These are phyloP conservation scores for Hysterium pulicare DNA, from an alignment of 2,329 filamentous ascomycete species.

Conservation along the genomic window DNA sequence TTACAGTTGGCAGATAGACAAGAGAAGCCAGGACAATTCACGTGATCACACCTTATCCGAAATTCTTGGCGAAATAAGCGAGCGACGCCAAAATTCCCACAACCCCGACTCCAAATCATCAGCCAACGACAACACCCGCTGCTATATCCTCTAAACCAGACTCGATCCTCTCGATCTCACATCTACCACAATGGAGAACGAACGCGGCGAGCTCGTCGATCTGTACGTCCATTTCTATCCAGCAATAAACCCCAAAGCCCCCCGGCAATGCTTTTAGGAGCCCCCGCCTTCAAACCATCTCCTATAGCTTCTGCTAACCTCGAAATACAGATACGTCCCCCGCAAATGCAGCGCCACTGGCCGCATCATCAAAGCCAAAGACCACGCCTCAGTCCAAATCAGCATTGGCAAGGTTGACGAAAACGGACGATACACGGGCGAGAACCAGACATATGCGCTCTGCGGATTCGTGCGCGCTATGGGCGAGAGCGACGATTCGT, in stretches of 20 bases:
- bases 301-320: slow-evolving; percentile 3
- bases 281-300: too few species aligned
- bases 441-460: slow-evolving; percentile 96
- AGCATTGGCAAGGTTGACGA: slow-evolving; percentile 97
- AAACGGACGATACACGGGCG: slow-evolving; percentile 93
- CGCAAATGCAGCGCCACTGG: slow-evolving; percentile 99
- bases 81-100: not conserved
- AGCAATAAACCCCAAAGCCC: too few species aligned
- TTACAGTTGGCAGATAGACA: too few species aligned
- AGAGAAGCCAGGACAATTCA: too few species aligned
- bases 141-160: not conserved
- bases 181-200: slow-evolving; percentile 89
- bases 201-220: slow-evolving; percentile 99
- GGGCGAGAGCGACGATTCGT: slow-evolving; percentile 94
- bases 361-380: slow-evolving; percentile 99
- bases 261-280: too few species aligned
- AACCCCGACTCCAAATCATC: not conserved
- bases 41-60: too few species aligned
- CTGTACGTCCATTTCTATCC: slow-evolving; percentile 69
- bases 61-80: too few species aligned
- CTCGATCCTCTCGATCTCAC: not conserved
- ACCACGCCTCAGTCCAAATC: slow-evolving; percentile 98
- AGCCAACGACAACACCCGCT: not conserved
- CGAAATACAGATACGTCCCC: slow-evolving; percentile 75
- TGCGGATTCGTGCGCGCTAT: slow-evolving; percentile 97